Percentiles rank a stretch among this genome's conserved stretches.
phyloP scores from a whole-genome alignment of 805 yeast species.

The Lipomyces chichibuensis region DNA sequence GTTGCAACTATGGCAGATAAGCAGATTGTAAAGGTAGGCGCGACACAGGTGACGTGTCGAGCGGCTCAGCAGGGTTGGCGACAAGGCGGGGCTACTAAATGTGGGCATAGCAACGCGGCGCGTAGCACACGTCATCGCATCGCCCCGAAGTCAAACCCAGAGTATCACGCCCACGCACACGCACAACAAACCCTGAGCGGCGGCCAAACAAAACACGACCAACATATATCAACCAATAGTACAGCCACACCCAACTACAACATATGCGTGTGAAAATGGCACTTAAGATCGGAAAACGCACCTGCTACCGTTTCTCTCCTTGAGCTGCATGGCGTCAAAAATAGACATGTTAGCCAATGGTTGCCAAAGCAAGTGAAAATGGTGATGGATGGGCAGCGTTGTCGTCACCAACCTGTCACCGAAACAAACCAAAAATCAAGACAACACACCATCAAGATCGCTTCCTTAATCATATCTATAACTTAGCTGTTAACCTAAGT shows the following conservation, averaged over 20 bases:
- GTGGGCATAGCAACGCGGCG: conserved; percentile 2
- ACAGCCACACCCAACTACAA: conserved; percentile 4
- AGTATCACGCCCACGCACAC: background rate
- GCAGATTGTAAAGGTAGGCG: background rate
- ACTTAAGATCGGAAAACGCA: conserved; percentile 8
- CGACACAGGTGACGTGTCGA: background rate
- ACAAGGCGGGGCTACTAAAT: background rate
- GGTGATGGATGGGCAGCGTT: background rate
- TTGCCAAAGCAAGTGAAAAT: background rate
- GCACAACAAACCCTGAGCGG: background rate
- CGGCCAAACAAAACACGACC: conserved; percentile 6
- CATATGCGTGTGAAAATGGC: background rate
- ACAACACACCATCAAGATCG: conserved; percentile 48
- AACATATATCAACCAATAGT: conserved; percentile 1
- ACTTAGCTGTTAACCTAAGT: conserved; percentile 33
- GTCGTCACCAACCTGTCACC: background rate
- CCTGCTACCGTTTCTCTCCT: conserved; percentile 70
- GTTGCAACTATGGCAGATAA: background rate
- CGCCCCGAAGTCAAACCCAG: conserved; percentile 34
- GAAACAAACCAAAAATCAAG: conserved; percentile 1
- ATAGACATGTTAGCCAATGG: background rate
- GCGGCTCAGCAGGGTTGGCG: background rate
- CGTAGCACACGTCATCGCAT: background rate
- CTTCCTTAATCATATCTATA: conserved; percentile 66
- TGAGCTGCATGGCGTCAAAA: conserved; percentile 51